A percentile compares a stretch with the other conserved stretches of the same genome.
Conservation (phyloP, 2,329 filamentous ascomycete species). For the Metarhizium guizhouense region DNA sequence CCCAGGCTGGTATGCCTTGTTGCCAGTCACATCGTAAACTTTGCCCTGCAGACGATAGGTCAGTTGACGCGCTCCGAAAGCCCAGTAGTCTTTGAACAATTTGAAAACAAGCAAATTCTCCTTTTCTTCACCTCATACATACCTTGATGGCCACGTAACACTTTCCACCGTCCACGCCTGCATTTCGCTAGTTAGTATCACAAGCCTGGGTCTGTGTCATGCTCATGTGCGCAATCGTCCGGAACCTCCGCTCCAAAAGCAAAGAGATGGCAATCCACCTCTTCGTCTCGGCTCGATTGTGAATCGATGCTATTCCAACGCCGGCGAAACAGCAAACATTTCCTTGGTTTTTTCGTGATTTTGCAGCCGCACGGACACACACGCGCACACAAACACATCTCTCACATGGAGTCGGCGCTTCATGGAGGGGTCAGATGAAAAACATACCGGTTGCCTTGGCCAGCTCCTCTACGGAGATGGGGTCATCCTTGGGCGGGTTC, state of each 20-base stretch:
- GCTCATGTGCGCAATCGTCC: background rate
- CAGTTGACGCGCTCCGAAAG: background rate
- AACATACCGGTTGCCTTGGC: constrained; percentile 71
- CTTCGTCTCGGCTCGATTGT: background rate
- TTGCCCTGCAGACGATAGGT: constrained; percentile 52
- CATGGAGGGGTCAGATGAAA: background rate
- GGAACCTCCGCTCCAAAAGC: background rate
- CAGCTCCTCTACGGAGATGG: constrained; percentile 72
- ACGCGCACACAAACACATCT: background rate
- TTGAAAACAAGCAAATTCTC: no score
- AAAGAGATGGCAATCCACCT: background rate
- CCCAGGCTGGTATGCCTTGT: constrained; percentile 73
- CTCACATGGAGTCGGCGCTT: background rate
- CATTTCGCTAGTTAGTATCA: background rate
- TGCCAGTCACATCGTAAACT: constrained; percentile 89
- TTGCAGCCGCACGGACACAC: background rate
- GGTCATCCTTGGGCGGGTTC: constrained; percentile 77
- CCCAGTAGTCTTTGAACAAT: background rate
- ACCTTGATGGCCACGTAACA: constrained; percentile 66
- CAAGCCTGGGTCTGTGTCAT: background rate
- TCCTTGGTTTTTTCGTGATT: background rate
- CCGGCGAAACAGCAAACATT: background rate
- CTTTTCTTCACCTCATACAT: constrained; percentile 8
- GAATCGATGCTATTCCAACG: background rate
- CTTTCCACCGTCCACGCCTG: constrained; percentile 56